Percentiles rank a stretch among this genome's conserved stretches.
These are phyloP conservation scores for Calonectria naviculata DNA, from an alignment of 2,329 filamentous ascomycete species.

Conservation along the genomic window DNA sequence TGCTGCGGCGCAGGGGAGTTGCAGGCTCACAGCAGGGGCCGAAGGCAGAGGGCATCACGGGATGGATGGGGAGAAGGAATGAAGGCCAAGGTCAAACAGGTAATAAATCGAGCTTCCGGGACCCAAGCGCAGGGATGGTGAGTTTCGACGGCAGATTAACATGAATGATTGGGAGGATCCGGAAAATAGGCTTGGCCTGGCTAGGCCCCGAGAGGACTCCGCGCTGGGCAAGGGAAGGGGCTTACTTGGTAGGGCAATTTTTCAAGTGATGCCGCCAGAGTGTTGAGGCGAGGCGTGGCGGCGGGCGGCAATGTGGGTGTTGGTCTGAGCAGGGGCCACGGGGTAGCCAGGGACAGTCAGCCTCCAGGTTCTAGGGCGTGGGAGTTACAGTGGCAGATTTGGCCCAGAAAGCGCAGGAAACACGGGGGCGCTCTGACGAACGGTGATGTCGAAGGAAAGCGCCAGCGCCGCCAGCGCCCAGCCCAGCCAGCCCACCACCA, in stretches of 20 bases:
- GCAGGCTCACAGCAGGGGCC: conserved; percentile 3
- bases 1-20: not conserved
- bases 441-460: conserved; percentile 20
- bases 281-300: conserved; percentile 35
- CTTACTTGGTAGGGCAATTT: conserved; percentile 8
- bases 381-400: conserved; percentile 16
- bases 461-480: conserved; percentile 16
- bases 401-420: conserved; percentile 19
- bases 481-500: conserved; percentile 12
- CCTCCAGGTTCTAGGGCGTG: conserved; percentile 7
- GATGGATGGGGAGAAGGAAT: conserved; percentile 27
- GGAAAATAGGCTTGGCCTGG: conserved; percentile 21
- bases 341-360: conserved; percentile 3
- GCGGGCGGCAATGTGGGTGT: conserved; percentile 33
- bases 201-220: conserved; percentile 28
- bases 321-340: conserved; percentile 13
- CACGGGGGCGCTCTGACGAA: conserved; percentile 24
- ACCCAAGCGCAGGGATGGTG: conserved; percentile 32
- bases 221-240: not conserved
- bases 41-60: conserved; percentile 20
- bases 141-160: conserved; percentile 29
- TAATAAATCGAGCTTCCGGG: conserved; percentile 11
- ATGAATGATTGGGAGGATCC: conserved; percentile 25
- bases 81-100: conserved; percentile 22
- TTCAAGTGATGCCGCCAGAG: conserved; percentile 5